Base-by-base conservation (phyloP, 495 filamentous ascomycete species). In the Jackrogersella multiformis region DNA sequence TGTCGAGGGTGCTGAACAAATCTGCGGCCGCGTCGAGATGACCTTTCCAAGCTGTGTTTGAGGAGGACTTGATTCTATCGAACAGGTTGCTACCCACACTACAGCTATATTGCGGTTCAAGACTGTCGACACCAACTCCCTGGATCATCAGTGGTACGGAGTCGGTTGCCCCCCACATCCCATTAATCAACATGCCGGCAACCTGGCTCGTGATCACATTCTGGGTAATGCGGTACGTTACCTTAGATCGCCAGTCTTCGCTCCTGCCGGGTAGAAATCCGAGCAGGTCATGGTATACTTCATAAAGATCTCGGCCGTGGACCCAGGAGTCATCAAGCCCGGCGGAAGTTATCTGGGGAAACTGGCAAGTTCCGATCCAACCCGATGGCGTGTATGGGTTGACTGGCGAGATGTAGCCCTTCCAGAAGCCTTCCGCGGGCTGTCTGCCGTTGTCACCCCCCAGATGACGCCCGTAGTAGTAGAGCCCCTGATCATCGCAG, bases 181-280 rank as follows among this genome's bases (percentile, higher is more conserved):
- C 89, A 38, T 77, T 76, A 36, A 89, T 79, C 13, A 91, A 62
- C 81, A 88, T 87, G 26, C 87, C 84, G 49, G 87, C 87, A 16
- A 91, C 88, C 71, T 92, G 87, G 66, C 84, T 86, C 8, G 89
- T 91, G 70, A 92, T 91, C 13, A 86, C 78, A 76, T 91, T 91
- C 56, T 86, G 85, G 0, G 89, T 90, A 15, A 90, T 88, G 38
- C 88, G 83, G 74, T 86, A 92, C 24, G 66, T 68, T 56, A 86
- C 75, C 28, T 75, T 77, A 41, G 73, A 56, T 12, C 79, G 69
- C 61, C 79, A 78, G 12, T 77, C 70, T 21, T 66, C 45, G 45
- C 53, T 42, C 23, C 64, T 68, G 41, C 71, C 69, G 3, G 88
- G 88, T 16, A 90, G 75, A 70, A 90, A 88, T 18, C 74, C 61